Evolutionary conservation across 129 eudicot genomes (phyloP), one percentile per base, ranked within the genome.

Genomic region (Scalesia atractyloides): DNA sequence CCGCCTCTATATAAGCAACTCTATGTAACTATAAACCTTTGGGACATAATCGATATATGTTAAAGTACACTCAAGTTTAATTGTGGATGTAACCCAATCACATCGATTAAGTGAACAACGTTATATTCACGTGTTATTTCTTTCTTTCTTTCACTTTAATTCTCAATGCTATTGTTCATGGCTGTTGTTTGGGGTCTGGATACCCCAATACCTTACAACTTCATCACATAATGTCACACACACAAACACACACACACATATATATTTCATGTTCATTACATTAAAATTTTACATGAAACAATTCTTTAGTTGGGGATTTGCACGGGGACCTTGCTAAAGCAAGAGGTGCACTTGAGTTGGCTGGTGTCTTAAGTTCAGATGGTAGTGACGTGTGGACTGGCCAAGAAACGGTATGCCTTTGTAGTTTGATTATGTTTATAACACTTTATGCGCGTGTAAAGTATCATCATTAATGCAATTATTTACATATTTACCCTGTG

Each of bases 281-380:
- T 59, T 76, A 16, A 30, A 22, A 56, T 66, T 22, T 43, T 54
- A 44, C 61, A 69, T 16, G 47, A n/a, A 26, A 48, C 51, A 33
- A 72, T 56, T 62, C 20, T 20, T 53, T 64, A 93, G 98, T 93
- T 82, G 98, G 98, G 64, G 98, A 93, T 81, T 79, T 93, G 88
- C 98, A 93, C 66, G 98, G 98, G 58, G 98, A 93, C 83, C 86
- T 93, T 70, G 81, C 84, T 44, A 89, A 93, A 80, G 96, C 98
- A 50, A 84, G 91, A 79, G 64, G 76, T 50, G 98, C 98, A 43
- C 95, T 93, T 57, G 88, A 90, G 86, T 79, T 90, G 85, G 98
- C 98, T 80, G 98, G 98, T 43, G 98, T 93, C 57, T 82, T 93
- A 63, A 87, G 97, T 88, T 69, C 96, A 49, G 98, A 93, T 78